phyloP scores from a whole-genome alignment of 78 protist genomes.

The Speleostelium caveatum region DNA sequence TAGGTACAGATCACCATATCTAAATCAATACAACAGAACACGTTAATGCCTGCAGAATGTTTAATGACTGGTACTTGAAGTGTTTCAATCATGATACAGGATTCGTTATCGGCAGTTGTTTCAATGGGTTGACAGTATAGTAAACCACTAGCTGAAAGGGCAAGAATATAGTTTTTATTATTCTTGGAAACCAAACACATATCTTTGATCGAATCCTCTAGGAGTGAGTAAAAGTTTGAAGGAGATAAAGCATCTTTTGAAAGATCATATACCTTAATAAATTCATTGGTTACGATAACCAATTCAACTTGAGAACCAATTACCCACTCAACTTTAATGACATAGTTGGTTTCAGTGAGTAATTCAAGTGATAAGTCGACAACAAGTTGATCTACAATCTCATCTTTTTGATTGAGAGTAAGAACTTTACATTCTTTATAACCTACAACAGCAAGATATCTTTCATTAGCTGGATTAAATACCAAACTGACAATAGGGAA shows the following conservation, averaged over 20 bases:
- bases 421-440: conserved; percentile 49
- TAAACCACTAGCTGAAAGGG: conserved; percentile 23
- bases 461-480: conserved; percentile 47
- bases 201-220: conserved; percentile 46
- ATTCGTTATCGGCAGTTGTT: conserved; percentile 37
- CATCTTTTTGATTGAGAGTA: conserved; percentile 48
- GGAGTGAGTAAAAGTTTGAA: conserved; percentile 28
- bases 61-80: conserved; percentile 36
- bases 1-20: conserved; percentile 15
- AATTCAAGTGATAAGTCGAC: conserved; percentile 47
- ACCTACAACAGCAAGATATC: conserved; percentile 78
- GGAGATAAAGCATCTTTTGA: conserved; percentile 77
- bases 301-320: conserved; percentile 72
- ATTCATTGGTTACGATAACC: conserved; percentile 73
- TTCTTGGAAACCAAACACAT: conserved; percentile 22
- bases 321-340: conserved; percentile 77
- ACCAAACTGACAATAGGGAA: conserved; percentile 63
- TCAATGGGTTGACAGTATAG: conserved; percentile 51
- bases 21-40: conserved; percentile 3
- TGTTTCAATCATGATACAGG: conserved; percentile 75
- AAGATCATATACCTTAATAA: conserved; percentile 78
- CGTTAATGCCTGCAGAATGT: conserved; percentile 22
- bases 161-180: conserved; percentile 25
- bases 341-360: conserved; percentile 11
- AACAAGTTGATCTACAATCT: conserved; percentile 62